These are phyloP conservation scores for Betula pendula DNA, from an alignment of 306 rosid genomes.

Conservation along the genomic window DNA sequence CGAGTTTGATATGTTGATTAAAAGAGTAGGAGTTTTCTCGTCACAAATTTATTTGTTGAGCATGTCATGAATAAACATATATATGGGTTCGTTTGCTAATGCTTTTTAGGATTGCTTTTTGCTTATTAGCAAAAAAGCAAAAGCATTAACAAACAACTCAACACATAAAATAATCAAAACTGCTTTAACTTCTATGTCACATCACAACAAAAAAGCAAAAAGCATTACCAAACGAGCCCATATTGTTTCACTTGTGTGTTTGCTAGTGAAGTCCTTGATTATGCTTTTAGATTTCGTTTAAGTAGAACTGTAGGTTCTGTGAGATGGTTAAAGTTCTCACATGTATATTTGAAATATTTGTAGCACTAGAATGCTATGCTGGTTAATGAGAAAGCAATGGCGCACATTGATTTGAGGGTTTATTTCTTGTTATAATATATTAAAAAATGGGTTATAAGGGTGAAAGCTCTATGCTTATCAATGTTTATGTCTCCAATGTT, in stretches of 20 bases:
- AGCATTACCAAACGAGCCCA: too few relatives aligned
- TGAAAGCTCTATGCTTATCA: constrained; percentile 5
- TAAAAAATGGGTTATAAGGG: constrained; percentile 13
- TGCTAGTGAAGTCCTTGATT: neutral
- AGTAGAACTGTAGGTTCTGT: neutral
- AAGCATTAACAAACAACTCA: too few relatives aligned
- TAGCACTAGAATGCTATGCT: neutral
- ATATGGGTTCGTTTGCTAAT: too few relatives aligned
- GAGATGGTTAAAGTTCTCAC: neutral
- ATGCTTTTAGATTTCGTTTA: neutral
- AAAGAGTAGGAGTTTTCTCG: neutral
- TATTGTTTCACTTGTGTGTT: neutral
- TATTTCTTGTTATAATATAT: neutral
- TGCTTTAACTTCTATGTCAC: too few relatives aligned
- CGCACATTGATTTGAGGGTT: neutral
- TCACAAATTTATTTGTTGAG: neutral
- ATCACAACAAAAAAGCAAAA: too few relatives aligned
- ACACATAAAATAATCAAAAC: too few relatives aligned
- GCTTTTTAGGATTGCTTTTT: too few relatives aligned
- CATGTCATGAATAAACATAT: neutral
- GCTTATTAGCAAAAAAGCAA: too few relatives aligned
- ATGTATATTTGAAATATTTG: neutral
- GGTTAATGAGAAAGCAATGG: neutral
- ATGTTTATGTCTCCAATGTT: neutral
- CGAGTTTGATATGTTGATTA: neutral